Base-by-base conservation (phyloP, 2,329 filamentous ascomycete genomes). In the Chlorencoelia australis region DNA sequence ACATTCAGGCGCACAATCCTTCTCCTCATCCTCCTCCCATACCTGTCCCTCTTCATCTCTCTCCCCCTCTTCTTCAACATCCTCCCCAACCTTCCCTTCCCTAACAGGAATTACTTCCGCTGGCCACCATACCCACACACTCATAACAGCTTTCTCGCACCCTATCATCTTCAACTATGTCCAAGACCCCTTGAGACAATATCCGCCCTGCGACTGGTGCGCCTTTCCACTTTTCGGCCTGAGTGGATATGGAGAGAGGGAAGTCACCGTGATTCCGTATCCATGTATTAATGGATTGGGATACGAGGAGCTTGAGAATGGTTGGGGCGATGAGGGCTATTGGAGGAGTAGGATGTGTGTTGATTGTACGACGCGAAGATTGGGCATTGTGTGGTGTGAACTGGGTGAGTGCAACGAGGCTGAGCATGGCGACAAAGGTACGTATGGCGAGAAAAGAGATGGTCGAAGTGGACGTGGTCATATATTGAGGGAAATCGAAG, bases 81-180 rank as follows among this genome's bases (percentile, higher is more conserved):
- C 4, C 9, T 13, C 16, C 13, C 5, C 9, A 11, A 18, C 3
- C 31, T 33, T 10, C 16, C 29, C 4, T 15, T 20, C 7, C n/a
- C 14, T 5, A 30, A 15, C 1, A 35, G 20, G 4, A 7, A n/a
- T 2, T n/a, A 32, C 7, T 4, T 34, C 28, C 7, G 11, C 30
- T 17, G 39, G 37, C 1, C 38, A 36, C n/a, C 19, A 18, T 3
- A 38, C 42, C n/a, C 40, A 33, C 17, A 26, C 16, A 2, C 52
- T 55, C 22, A 45, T n/a, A 1, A 57, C 54, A 1, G 16, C 35
- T 0, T 56, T 53, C 33, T 46, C 44, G 5, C 52, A 56, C 29
- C 54, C 54, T 0, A 49, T 57, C 3, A 40, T 17, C 2, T 56
- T 57, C 44, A 52, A 53, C 31, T 47, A 49, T 39, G 22, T 2